These are phyloP conservation scores for Russula olivacea DNA, from an alignment of 768 basidiomycete species.

Conservation along the genomic window DNA sequence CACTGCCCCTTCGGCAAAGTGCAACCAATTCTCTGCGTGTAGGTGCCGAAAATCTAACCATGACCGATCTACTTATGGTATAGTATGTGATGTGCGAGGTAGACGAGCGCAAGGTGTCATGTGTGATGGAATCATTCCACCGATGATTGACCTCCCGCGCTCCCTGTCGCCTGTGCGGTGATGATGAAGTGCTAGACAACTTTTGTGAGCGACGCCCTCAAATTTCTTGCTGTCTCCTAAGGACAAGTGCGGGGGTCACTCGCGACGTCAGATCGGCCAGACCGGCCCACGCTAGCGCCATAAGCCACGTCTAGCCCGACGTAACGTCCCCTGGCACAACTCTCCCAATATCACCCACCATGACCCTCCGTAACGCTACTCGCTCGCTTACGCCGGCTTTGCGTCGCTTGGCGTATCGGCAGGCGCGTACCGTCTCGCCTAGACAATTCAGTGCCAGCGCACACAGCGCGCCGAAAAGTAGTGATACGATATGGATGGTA, in stretches of 20 bases:
- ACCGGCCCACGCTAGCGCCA: constrained; percentile 4
- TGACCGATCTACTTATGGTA: not conserved
- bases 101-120: not conserved
- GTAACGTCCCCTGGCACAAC: not conserved
- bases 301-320: not conserved
- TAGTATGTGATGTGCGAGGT: constrained; percentile 6
- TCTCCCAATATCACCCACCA: not conserved
- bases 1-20: constrained; percentile 6
- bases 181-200: not conserved
- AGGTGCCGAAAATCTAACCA: not conserved
- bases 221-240: not conserved
- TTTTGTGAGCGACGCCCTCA: not conserved
- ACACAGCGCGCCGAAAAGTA: constrained; percentile 5
- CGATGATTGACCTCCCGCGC: not conserved
- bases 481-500: constrained; percentile 23
- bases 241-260: not conserved
- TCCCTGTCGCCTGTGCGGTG: no score
- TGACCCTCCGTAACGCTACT: constrained; percentile 15
- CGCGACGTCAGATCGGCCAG: constrained; percentile 13
- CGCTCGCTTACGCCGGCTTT: constrained; percentile 10
- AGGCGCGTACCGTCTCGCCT: constrained; percentile 4
- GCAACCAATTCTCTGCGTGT: constrained; percentile 7
- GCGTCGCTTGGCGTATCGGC: constrained; percentile 9
- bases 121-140: not conserved
- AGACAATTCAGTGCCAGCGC: constrained; percentile 18